Evolutionary conservation across 768 basidiomycete genomes (phyloP).

Genomic region (Mycena rosella): DNA sequence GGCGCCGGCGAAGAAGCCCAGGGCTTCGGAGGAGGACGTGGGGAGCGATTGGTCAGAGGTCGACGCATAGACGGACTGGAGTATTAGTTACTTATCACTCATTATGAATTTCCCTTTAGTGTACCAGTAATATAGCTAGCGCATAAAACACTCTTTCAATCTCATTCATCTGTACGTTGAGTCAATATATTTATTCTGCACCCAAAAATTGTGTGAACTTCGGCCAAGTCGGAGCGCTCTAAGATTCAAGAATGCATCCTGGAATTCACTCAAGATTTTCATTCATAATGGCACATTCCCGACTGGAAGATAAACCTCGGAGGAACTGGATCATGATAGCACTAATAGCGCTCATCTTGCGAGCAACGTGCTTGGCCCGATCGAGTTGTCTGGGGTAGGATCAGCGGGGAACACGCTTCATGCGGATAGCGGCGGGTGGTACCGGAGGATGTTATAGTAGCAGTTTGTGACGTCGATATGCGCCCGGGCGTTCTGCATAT

Average conservation of each 20-base stretch:
- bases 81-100: slow-evolving; percentile 12
- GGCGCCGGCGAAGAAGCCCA: slow-evolving; percentile 13
- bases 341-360: too few relatives aligned
- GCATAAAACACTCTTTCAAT: neutral
- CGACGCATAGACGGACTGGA: slow-evolving; percentile 44
- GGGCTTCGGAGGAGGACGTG: slow-evolving; percentile 40
- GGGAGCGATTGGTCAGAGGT: slow-evolving; percentile 60
- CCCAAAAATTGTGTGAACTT: too few relatives aligned
- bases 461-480: slow-evolving; percentile 24
- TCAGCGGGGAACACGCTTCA: neutral
- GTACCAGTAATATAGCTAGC: neutral
- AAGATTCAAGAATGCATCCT: too few relatives aligned
- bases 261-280: too few relatives aligned
- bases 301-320: too few relatives aligned
- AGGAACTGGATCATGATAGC: too few relatives aligned
- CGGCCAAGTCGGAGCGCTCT: too few relatives aligned
- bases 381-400: slow-evolving; percentile 1
- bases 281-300: too few relatives aligned
- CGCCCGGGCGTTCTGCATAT: neutral
- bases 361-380: slow-evolving; percentile 3
- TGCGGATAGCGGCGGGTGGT: neutral
- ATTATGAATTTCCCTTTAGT: slow-evolving; percentile 19
- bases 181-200: too few relatives aligned
- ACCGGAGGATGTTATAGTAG: neutral
- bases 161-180: neutral